phyloP scores from a whole-genome alignment of 768 basidiomycete species.

The Mrakia gelida region DNA sequence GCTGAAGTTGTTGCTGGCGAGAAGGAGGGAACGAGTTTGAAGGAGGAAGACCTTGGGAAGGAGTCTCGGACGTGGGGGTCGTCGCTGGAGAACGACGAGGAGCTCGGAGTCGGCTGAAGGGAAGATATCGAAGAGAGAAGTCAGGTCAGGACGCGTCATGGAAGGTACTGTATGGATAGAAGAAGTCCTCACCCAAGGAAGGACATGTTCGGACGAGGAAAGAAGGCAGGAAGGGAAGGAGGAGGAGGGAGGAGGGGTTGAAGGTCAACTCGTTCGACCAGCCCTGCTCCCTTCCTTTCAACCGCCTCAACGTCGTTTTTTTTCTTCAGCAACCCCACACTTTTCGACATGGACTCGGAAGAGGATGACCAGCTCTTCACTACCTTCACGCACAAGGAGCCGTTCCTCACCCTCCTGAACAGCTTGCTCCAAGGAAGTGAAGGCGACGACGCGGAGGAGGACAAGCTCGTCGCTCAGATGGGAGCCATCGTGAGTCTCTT shows the following conservation, averaged over 20 bases:
- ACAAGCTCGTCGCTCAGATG: slow-evolving; percentile 37
- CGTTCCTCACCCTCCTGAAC: slow-evolving; percentile 13
- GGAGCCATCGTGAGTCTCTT: slow-evolving; percentile 41
- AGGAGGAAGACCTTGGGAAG: background rate
- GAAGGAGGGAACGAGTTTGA: slow-evolving; percentile 19
- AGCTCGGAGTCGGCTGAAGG: slow-evolving; percentile 43
- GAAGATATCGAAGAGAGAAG: background rate
- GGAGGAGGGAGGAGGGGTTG: background rate
- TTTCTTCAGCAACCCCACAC: too few species aligned
- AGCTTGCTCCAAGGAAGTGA: slow-evolving; percentile 3
- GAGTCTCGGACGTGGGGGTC: slow-evolving; percentile 4
- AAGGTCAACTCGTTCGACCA: background rate
- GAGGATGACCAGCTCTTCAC: slow-evolving; percentile 27
- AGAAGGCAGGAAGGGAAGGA: background rate
- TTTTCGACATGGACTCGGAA: slow-evolving; percentile 12
- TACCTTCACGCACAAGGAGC: slow-evolving; percentile 2
- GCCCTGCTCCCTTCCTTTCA: background rate
- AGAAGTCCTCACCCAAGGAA: slow-evolving; percentile 17
- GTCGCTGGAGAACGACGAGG: slow-evolving; percentile 41
- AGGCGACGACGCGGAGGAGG: slow-evolving; percentile 36
- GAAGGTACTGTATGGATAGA: background rate
- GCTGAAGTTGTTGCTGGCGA: slow-evolving; percentile 17
- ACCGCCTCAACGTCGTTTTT: background rate
- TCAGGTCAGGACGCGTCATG: background rate
- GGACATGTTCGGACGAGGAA: slow-evolving; percentile 7